Conservation (phyloP, 2,329 filamentous ascomycete genomes). For the Lachnellula arida region DNA sequence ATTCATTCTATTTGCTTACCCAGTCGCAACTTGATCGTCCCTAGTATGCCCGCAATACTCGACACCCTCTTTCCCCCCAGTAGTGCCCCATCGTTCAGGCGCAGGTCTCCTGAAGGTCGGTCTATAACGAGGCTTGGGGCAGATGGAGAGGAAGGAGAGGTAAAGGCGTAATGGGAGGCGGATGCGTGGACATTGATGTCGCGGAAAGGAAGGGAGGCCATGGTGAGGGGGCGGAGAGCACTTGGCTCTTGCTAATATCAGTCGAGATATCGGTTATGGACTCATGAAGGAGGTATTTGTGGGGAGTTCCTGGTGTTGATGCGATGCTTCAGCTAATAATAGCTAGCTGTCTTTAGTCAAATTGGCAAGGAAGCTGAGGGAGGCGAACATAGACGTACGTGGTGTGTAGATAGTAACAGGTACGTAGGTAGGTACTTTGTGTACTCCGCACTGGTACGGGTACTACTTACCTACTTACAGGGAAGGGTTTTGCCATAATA, state of each 20-base stretch:
- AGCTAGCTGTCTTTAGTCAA: not conserved
- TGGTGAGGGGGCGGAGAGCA: conserved; percentile 26
- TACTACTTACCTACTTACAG: no score
- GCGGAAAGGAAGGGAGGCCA: conserved; percentile 69
- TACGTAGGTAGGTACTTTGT: no score
- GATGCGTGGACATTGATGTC: conserved; percentile 97
- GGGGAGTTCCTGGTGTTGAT: not conserved
- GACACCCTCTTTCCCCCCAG: conserved; percentile 78
- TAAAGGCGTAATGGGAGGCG: conserved; percentile 90
- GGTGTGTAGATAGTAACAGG: no score
- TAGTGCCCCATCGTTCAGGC: conserved; percentile 74
- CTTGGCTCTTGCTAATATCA: not conserved
- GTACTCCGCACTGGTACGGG: no score
- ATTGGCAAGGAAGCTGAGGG: not conserved
- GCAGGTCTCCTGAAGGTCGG: conserved; percentile 84
- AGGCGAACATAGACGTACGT: not conserved
- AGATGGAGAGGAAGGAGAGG: conserved; percentile 87
- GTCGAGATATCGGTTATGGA: not conserved
- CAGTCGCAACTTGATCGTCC: conserved; percentile 87
- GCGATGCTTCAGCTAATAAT: not conserved
- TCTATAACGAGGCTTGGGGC: conserved; percentile 86
- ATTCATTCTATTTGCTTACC: conserved; percentile 50
- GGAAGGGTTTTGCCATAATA: no score
- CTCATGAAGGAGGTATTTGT: not conserved
- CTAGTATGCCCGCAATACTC: conserved; percentile 91